Base-by-base conservation (phyloP, 805 yeast genomes). In the Ogataea zsoltii region DNA sequence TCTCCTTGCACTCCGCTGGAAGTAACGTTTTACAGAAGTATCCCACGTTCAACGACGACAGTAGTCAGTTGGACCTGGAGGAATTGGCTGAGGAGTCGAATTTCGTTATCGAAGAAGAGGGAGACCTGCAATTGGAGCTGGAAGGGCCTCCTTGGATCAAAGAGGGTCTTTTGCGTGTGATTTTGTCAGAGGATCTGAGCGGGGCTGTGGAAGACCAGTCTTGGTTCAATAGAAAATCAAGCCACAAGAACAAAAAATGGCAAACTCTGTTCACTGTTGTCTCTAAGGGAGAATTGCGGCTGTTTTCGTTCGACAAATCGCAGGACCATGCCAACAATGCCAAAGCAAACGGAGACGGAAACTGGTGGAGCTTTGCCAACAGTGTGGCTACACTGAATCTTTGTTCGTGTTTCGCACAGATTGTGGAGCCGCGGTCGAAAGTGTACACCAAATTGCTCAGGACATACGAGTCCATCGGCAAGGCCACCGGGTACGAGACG, bases 81-180 rank as follows among this genome's bases (percentile, higher is more conserved):
- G 7, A 10, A 21, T 19, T 21, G 25, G 25, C 21, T 14, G 41
- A 35, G 2, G 39, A 34, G 7, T 46, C 44, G 17, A 14, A 38
- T 10, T 46, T 46, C 30, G 45, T 56, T 7, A 47, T 58, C 12
- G 72, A 68, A 53, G 75, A 75, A 51, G 74, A 74, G 26, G 75
- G 72, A 46, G 89, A 84, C 61, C 71, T 77, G 51, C 77, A 77
- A 31, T 68, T 84, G 46, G 90, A 83, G 56, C 68, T 80, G 37
- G 74, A 75, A 42, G 92, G 92, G 1, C 81, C 91, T 0, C 92
- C 94, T 1, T 85, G 88, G 80, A 73, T 82, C 45, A 83, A 85
- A 58, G 92, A 85, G 65, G 92, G 94, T 1, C 57, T 85, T 30
- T 68, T 82, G 53, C 71, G 76, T 21, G 59, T 55, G 5, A 28